These are phyloP conservation scores for Lolium perenne DNA, from an alignment of 176 grass and related monocot genomes.

Conservation along the genomic window DNA sequence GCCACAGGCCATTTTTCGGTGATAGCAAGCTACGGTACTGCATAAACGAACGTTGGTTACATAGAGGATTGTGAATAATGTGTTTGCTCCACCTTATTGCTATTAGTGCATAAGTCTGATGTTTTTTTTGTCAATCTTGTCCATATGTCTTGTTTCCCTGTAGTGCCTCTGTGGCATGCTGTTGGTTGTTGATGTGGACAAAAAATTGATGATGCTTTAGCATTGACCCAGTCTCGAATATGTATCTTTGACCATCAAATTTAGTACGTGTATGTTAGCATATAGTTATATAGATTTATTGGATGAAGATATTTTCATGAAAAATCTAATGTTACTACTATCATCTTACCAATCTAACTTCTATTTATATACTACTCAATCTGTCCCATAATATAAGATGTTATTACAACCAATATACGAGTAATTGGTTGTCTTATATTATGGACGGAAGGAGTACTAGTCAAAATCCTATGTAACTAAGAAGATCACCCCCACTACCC, in stretches of 20 bases:
- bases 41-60: not conserved
- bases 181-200: not conserved
- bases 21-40: slow-evolving; percentile 18
- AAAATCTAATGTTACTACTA: not conserved
- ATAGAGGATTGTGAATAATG: too few relatives aligned
- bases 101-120: slow-evolving; percentile 26
- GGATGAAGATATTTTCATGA: not conserved
- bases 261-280: slow-evolving; percentile 1
- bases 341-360: slow-evolving; percentile 21
- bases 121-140: slow-evolving; percentile 21
- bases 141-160: not conserved
- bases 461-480: not conserved
- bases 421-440: too few relatives aligned
- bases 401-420: too few relatives aligned
- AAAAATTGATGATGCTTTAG: slow-evolving; percentile 16
- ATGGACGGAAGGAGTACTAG: not conserved
- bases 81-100: not conserved
- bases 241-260: slow-evolving; percentile 5
- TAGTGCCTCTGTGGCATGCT: not conserved
- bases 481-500: too few relatives aligned
- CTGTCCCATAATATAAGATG: too few relatives aligned
- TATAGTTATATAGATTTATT: slow-evolving; percentile 1
- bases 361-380: not conserved
- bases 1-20: slow-evolving; percentile 6
- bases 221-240: slow-evolving; percentile 12